Base-by-base conservation (phyloP, 2,329 filamentous ascomycete genomes). In the Colletotrichum spaethianum region DNA sequence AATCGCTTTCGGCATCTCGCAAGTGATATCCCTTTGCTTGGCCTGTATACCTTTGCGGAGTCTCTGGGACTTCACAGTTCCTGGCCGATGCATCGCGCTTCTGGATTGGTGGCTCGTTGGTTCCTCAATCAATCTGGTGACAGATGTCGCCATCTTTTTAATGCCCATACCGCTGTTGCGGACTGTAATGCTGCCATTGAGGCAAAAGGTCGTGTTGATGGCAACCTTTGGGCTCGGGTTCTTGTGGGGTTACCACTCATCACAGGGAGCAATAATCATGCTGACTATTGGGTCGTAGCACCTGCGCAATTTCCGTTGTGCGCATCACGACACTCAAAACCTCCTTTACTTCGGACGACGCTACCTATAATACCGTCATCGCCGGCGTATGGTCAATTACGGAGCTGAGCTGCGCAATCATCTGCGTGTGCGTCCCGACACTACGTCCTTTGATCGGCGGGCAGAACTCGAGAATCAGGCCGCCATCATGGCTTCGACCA, bases 391-490 rank as follows among this genome's bases (percentile, higher is more conserved):
- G 82, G 81, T 83, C 82, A 11, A 78, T 83, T 56, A 79, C 83
- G 66, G 83, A 84, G 72, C 78, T 83, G 60, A 81, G 81, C 70
- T 78, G 80, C 52, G 82, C 80, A 57, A 77, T 84, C 68, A 75
- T 83, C 20, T 83, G 82, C 69, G 78, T 81, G 42, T 83, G 81
- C 72, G 78, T 84, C 14, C 82, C 82, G 0, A 82, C 82, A 7
- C 74, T 83, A 2, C 77, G 81, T 1, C 80, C 80, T 23, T 55
- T 80, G 3, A 59, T 81, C 31, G 60, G 38, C 3, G n/a, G 59
- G 0, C 38, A 61, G 23, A 61, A 55, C 7, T 20, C 46, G 4
- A 48, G 60, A 1, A 7, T 23, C 0, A 23, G 31, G 1, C 38
- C 36, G 8, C 57, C 50, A 16, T 26, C 16, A 6, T 63, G 63